Base-by-base conservation (phyloP, 2,329 filamentous ascomycete species). In the Cytospora chrysosperma region DNA sequence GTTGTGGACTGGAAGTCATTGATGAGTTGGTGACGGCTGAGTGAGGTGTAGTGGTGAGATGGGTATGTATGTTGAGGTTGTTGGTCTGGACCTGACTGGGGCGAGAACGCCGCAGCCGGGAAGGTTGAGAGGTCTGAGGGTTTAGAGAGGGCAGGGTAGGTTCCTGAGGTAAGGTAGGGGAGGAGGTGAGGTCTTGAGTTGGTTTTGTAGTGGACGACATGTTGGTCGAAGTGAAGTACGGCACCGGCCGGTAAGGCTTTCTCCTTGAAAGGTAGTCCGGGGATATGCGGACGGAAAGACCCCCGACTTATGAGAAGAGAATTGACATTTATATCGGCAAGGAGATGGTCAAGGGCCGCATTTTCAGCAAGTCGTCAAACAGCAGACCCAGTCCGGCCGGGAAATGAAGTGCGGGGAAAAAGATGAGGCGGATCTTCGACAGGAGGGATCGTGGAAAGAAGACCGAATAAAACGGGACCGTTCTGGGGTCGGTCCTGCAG, bases 21-120 rank as follows among this genome's bases (percentile, higher is more conserved):
- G 85, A 84, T 21, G 84, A 85, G 61, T 79, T 77, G 75, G 83
- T 86, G 68, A 84, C 77, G 65, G 84, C 80, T 40, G 84, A 86
- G 47, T 77, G 72, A 37, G 84, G 81, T 49, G 82, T 71, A 34
- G 77, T 76, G 56, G 72, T 71, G 65, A 78, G 69, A 56, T 74
- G 74, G 32, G 74, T 69, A 64, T 76, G 77, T 54, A 34, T 28
- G 30, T 75, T 68, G 54, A 74, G 71, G 56, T 81, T 72, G 67
- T 74, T 76, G 61, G 82, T 83, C 69, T 82, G 81, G 61, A 84
- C 78, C 65, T 78, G 76, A 68, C 75, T 75, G 55, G 81, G 81
- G 72, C 80, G 78, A 63, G 76, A 71, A 63, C 77, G 77, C 68
- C 78, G 76, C 60, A 75, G 68, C 62, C 76, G 75, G 55, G 73